Base-by-base conservation (phyloP, 2,329 filamentous ascomycete genomes). In the Rhexocercosporidium sp. region DNA sequence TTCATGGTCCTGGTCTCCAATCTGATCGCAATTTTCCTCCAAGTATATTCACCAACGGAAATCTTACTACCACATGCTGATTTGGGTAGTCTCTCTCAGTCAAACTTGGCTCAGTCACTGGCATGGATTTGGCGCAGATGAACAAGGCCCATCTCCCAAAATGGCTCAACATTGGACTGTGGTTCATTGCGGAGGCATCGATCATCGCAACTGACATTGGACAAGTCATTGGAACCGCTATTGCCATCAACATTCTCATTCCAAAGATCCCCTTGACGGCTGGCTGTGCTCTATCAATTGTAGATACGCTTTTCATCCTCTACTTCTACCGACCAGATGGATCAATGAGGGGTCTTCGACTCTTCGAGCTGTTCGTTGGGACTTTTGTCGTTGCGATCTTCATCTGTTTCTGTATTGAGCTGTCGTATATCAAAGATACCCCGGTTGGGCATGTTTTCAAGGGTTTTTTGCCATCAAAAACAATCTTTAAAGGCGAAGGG, bases 381-480 rank as follows among this genome's bases (percentile, higher is more conserved):
- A 75, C 84, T 0, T 79, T 92, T 2, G 89, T 92, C 16, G 72
- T 91, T 18, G 88, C 85, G 3, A 88, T 91, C 1, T 87, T 90
- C 1, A 76, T 90, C 41, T 91, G 89, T 77, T 92, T 92, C 77
- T 90, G 87, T 75, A 87, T 91, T 41, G 86, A 91, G 73, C 81
- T 92, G 34, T 88, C 87, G 2, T 75, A 90, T 37, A 86, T 92
- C 69, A 73, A 81, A 44, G 78, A 83, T 66, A 84, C 84, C 0
- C 79, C 79, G 1, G 80, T 84, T 0, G 84, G 84, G 0, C 80
- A 88, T 12, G 86, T 92, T 0, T 87, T 92, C 74, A 80, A 78
- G 41, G 89, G 89, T 11, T 92, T 88, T 69, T 75, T 91, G 4
- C 89, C 89, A 0, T 90, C 87, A 0, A 78, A 79, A 37, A 81